These are phyloP conservation scores for Collybia mongolica DNA, from an alignment of 768 basidiomycete genomes.

Conservation along the genomic window DNA sequence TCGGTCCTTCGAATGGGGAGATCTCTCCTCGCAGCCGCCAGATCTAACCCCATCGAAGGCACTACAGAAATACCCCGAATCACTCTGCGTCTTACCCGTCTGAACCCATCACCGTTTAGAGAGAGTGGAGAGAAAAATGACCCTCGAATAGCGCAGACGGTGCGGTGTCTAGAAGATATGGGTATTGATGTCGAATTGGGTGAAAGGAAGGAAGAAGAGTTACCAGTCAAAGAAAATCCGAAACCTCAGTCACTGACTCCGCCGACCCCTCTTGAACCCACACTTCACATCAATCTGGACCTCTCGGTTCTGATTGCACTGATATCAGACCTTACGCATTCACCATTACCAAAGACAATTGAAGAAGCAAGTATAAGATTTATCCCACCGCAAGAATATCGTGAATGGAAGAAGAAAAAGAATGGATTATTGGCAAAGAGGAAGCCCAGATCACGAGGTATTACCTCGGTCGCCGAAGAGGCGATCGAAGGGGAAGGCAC, in stretches of 20 bases:
- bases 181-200: constrained; percentile 70
- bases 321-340: constrained; percentile 79
- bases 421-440: constrained; percentile 18
- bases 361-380: constrained; percentile 67
- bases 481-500: constrained; percentile 17
- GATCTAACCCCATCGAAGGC: constrained; percentile 49
- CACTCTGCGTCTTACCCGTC: constrained; percentile 68
- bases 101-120: constrained; percentile 42
- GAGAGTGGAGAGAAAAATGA: constrained; percentile 33
- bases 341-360: constrained; percentile 53
- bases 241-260: constrained; percentile 10
- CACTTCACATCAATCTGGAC: constrained; percentile 72
- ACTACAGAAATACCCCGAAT: constrained; percentile 40
- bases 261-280: constrained; percentile 39
- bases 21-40: constrained; percentile 63
- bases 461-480: constrained; percentile 8
- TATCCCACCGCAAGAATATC: constrained; percentile 53
- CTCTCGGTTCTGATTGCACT: constrained; percentile 84
- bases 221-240: constrained; percentile 11
- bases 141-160: constrained; percentile 59
- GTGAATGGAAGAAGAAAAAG: constrained; percentile 56
- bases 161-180: constrained; percentile 54
- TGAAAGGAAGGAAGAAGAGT: constrained; percentile 35
- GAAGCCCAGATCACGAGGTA: constrained; percentile 5
- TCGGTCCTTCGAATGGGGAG: constrained; percentile 71